Conservation (phyloP, 106 monocot species). For the Dendrobium chrysotoxum region DNA sequence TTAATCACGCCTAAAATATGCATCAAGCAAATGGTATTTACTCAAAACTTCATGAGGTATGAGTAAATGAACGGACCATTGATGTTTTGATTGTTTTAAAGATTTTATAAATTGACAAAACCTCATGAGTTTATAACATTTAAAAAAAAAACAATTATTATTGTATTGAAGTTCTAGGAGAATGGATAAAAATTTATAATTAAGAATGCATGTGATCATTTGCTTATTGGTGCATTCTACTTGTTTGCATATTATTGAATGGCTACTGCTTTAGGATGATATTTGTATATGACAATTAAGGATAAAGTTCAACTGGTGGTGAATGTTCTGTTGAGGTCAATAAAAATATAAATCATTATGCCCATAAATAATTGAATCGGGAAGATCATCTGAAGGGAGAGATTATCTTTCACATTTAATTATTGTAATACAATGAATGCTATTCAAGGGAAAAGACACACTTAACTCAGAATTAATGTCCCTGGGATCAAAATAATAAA, state of each 20-base stretch:
- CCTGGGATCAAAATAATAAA: neutral
- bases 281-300: neutral
- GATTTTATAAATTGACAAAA: neutral
- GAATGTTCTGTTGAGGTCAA: neutral
- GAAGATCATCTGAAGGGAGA: neutral
- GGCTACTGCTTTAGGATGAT: neutral
- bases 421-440: neutral
- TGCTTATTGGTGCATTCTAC: neutral
- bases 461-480: neutral
- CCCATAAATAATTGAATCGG: neutral
- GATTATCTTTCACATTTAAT: neutral
- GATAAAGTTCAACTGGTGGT: neutral
- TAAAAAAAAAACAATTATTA: neutral
- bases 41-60: neutral
- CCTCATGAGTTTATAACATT: neutral
- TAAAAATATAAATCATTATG: neutral
- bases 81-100: neutral
- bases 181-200: neutral
- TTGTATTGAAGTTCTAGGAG: neutral
- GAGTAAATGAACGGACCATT: neutral
- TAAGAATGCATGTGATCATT: neutral
- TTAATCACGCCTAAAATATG: neutral
- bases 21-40: neutral
- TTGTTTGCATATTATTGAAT: neutral
- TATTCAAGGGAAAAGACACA: neutral